These are phyloP conservation scores for Euphorbia schlechtendalii DNA, from an alignment of 441 rosid species.

Conservation along the genomic window DNA sequence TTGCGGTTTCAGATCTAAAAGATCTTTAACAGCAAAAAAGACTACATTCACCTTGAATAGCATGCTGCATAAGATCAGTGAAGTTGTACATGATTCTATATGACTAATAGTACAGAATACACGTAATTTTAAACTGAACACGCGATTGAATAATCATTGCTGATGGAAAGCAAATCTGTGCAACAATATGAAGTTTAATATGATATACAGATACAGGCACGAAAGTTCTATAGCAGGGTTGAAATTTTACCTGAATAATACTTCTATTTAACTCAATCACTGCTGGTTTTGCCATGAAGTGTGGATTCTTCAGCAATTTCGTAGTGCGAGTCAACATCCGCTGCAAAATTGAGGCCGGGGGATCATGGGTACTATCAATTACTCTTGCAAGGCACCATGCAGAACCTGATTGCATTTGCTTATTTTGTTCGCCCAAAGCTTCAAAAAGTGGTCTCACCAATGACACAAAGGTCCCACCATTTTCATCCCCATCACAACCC, in stretches of 20 bases:
- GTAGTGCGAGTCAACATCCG: slow-evolving; percentile 60
- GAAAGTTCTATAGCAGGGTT: neutral
- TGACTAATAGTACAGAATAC: no score
- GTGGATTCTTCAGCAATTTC: slow-evolving; percentile 74
- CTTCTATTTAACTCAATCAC: slow-evolving; percentile 69
- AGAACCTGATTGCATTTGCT: slow-evolving; percentile 75
- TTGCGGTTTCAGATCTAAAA: no score
- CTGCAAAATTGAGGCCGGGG: slow-evolving; percentile 67
- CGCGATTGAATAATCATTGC: slow-evolving; percentile 1
- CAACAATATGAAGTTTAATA: no score
- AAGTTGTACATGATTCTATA: no score
- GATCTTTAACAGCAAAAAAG: no score
- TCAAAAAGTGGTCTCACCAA: slow-evolving; percentile 80
- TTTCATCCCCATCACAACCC: slow-evolving; percentile 33
- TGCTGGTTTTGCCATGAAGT: slow-evolving; percentile 82
- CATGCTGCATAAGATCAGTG: no score
- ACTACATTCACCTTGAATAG: no score
- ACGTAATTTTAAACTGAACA: neutral
- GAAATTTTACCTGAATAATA: slow-evolving; percentile 51
- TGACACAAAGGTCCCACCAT: slow-evolving; percentile 44
- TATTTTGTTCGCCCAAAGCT: slow-evolving; percentile 89
- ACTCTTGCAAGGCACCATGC: slow-evolving; percentile 83
- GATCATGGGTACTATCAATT: slow-evolving; percentile 46
- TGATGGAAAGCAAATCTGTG: neutral
- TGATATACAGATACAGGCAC: neutral